Conservation (phyloP, 495 filamentous ascomycete genomes). For the Trichoderma virens region DNA sequence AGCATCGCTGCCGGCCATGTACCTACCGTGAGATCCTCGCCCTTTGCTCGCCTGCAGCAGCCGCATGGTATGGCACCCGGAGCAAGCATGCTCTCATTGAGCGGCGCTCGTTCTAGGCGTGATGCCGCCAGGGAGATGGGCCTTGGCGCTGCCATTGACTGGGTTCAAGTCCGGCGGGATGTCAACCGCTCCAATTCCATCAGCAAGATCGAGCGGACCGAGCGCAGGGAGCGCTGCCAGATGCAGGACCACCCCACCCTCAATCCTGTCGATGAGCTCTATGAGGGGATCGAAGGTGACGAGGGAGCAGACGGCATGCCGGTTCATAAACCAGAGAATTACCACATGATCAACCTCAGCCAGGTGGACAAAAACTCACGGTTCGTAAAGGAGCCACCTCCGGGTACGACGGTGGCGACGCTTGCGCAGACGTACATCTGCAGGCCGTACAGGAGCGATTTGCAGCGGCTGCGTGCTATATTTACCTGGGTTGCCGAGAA, state of each 20-base stretch:
- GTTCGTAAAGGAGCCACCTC: conserved; percentile 85
- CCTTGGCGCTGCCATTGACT: conserved; percentile 61
- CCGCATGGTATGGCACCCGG: neutral
- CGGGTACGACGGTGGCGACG: conserved; percentile 73
- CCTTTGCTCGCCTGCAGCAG: conserved; percentile 15
- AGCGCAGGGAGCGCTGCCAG: conserved; percentile 84
- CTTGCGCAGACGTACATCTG: conserved; percentile 90
- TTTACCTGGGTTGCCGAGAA: conserved; percentile 97
- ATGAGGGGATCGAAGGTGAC: conserved; percentile 80
- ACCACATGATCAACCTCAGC: conserved; percentile 64
- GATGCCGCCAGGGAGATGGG: conserved; percentile 62
- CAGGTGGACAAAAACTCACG: conserved; percentile 94
- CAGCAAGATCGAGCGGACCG: conserved; percentile 76
- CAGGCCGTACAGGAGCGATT: conserved; percentile 88
- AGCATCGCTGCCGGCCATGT: conserved; percentile 64
- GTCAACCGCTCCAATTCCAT: conserved; percentile 91
- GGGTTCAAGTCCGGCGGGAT: conserved; percentile 92
- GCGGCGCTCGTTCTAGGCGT: conserved; percentile 19
- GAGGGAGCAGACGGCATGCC: conserved; percentile 80
- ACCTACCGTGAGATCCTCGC: conserved; percentile 25
- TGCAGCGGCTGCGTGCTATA: conserved; percentile 85
- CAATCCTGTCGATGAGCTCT: conserved; percentile 79
- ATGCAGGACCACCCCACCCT: conserved; percentile 89
- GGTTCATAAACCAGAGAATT: conserved; percentile 77
- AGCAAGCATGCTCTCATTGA: conserved; percentile 7